A percentile compares a stretch with the other conserved stretches of the same genome.
phyloP scores from a whole-genome alignment of 2,329 filamentous ascomycete species.

The Stylonectria norvegica region DNA sequence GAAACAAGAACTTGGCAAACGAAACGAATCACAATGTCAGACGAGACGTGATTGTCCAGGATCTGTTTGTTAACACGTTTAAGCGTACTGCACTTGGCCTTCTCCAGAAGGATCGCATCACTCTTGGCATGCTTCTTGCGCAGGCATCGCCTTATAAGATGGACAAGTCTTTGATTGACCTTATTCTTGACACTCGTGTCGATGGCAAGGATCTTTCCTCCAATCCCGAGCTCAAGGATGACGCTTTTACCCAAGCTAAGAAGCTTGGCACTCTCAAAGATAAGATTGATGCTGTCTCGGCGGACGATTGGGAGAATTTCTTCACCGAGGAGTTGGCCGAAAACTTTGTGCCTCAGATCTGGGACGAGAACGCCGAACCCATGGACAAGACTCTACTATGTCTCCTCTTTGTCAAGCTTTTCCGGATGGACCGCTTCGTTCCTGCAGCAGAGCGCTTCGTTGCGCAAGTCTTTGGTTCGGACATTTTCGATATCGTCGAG shows the following conservation, averaged over 20 bases:
- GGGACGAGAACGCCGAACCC: conserved; percentile 59
- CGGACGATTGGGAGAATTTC: conserved; percentile 75
- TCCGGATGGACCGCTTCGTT: conserved; percentile 92
- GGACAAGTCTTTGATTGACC: conserved; percentile 85
- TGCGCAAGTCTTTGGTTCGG: conserved; percentile 75
- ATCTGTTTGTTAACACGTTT: conserved; percentile 88
- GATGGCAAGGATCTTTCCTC: conserved; percentile 77
- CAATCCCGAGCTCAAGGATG: conserved; percentile 58
- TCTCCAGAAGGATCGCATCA: conserved; percentile 90
- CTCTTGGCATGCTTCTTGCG: conserved; percentile 88
- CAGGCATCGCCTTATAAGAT: conserved; percentile 96
- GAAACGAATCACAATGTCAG: conserved; percentile 74
- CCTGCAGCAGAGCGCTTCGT: conserved; percentile 92
- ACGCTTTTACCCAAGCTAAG: conserved; percentile 64
- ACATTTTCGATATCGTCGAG: conserved; percentile 78
- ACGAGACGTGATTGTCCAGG: conserved; percentile 84
- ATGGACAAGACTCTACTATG: conserved; percentile 76
- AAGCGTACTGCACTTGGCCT: conserved; percentile 90
- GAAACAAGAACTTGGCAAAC: conserved; percentile 68
- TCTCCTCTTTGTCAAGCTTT: conserved; percentile 88
- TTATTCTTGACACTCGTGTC: conserved; percentile 74
- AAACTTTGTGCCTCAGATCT: conserved; percentile 72
- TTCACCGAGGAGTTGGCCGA: conserved; percentile 83
- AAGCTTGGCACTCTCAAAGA: conserved; percentile 72
- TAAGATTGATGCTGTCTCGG: conserved; percentile 59